Evolutionary conservation across 495 filamentous ascomycete species (phyloP).

Genomic region (Penicillium turbatum): DNA sequence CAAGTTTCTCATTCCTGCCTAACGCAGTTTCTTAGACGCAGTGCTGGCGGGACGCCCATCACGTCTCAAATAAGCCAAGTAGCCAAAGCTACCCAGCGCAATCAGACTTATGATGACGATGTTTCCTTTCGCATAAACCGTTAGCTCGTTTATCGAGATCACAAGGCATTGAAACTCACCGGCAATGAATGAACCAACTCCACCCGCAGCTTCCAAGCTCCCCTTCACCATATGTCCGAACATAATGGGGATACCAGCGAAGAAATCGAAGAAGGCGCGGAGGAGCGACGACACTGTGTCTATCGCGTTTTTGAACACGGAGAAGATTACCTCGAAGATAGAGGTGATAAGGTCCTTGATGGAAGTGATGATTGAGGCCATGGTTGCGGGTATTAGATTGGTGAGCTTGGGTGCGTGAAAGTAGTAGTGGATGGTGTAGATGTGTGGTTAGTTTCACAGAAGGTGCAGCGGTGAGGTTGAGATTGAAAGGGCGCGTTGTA

Average conservation of each 20-base stretch:
- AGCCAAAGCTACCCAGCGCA: slow-evolving; percentile 11
- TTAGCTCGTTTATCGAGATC: neutral
- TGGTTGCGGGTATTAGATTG: neutral
- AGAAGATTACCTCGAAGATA: slow-evolving; percentile 18
- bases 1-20: neutral
- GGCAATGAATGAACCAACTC: slow-evolving; percentile 12
- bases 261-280: slow-evolving; percentile 1
- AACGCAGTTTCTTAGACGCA: slow-evolving; percentile 15
- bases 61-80: slow-evolving; percentile 12
- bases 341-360: slow-evolving; percentile 18
- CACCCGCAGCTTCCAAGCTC: slow-evolving; percentile 12
- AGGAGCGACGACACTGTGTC: slow-evolving; percentile 3
- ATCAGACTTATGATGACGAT: slow-evolving; percentile 14
- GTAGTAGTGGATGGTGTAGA: neutral
- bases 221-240: neutral
- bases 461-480: too few species aligned
- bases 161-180: neutral
- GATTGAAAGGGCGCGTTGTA: neutral
- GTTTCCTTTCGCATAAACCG: slow-evolving; percentile 10
- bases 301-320: slow-evolving; percentile 6
- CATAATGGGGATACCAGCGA: slow-evolving; percentile 8
- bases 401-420: neutral
- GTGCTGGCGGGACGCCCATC: slow-evolving; percentile 9
- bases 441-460: neutral
- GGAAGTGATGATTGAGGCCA: slow-evolving; percentile 19